Base-by-base conservation (phyloP, 2,329 filamentous ascomycete species). In the Colletotrichum sp. region DNA sequence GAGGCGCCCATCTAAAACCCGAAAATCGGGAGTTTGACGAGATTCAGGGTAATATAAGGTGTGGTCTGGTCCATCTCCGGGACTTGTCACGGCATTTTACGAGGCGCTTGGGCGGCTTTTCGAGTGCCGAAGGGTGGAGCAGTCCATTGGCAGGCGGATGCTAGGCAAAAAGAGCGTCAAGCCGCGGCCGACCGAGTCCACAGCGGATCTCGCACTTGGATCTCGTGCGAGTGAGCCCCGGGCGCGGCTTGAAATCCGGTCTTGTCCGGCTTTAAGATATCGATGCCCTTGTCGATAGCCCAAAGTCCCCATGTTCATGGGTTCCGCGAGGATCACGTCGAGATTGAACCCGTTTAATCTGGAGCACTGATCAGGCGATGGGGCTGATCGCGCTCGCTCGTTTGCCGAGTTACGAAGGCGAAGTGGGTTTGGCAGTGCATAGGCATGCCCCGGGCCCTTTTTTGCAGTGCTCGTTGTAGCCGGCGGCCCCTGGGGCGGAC, bases 31-130 rank as follows among this genome's bases (percentile, higher is more conserved):
- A 64, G 28, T 64, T 64, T 73, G 73, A 65, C 74, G 65, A 76
- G 59, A 74, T 76, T 76, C 64, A 69, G 64, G 48, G 70, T 74
- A 66, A 76, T 76, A 73, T 75, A 73, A 76, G 70, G 74, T 76
- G 74, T 73, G 74, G 70, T 76, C 70, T 76, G 74, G 70, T 65
- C 64, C 70, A 76, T 76, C 59, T 34, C 64, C 74, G 74, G 74
- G 70, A 76, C 74, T 76, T 76, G 74, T 73, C 57, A 68, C 70
- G 74, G 74, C 70, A 73, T 76, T 65, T 57, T 76, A 57, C 48
- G 70, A 76, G 64, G 74, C 73, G 70, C 70, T 68, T 68, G 73
- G 73, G 73, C 64, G 74, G 64, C 74, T 76, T 76, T 64, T 64
- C 64, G 70, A 76, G 74, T 76, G 59, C 74, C 74, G 74, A 76